Evolutionary conservation across 2,329 filamentous ascomycete species (phyloP).

Genomic region (Cercospora sojina): DNA sequence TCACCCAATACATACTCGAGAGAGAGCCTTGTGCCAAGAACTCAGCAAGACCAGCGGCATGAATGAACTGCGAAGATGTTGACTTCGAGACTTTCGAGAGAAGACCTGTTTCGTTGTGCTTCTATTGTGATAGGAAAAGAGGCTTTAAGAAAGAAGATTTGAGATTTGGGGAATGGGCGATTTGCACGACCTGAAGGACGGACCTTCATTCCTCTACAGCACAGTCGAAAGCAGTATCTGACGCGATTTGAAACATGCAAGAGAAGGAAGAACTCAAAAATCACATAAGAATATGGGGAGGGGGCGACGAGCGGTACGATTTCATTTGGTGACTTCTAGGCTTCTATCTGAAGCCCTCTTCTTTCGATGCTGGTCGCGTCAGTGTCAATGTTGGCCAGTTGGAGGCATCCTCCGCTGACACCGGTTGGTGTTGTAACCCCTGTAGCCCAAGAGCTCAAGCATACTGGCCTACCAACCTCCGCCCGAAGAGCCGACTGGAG

Average conservation of each 20-base stretch:
- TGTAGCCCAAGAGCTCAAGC: not conserved
- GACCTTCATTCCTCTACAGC: not conserved
- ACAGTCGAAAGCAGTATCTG: not conserved
- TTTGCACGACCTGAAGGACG: not conserved
- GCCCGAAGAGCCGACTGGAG: slow-evolving; percentile 13
- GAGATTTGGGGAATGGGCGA: not conserved
- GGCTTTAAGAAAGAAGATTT: not conserved
- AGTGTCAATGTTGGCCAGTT: not conserved
- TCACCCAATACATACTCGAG: not conserved
- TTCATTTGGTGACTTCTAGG: not conserved
- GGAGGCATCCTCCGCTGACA: not conserved
- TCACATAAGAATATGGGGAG: not conserved
- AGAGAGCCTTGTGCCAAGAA: not conserved
- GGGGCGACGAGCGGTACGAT: not conserved
- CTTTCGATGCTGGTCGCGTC: not conserved
- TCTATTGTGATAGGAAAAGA: not conserved
- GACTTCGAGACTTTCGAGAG: not conserved
- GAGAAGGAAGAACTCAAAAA: not conserved
- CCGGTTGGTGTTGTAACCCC: not conserved
- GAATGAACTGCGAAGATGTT: not conserved
- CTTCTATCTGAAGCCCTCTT: not conserved
- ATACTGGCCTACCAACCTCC: slow-evolving; percentile 18
- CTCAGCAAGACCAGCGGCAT: not conserved
- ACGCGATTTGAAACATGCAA: not conserved
- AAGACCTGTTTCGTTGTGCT: not conserved